Evolutionary conservation across 192 early-diverging fungal genomes (phyloP), one percentile per base, ranked within the genome.

Genomic region (Cladochytrium replicatum): DNA sequence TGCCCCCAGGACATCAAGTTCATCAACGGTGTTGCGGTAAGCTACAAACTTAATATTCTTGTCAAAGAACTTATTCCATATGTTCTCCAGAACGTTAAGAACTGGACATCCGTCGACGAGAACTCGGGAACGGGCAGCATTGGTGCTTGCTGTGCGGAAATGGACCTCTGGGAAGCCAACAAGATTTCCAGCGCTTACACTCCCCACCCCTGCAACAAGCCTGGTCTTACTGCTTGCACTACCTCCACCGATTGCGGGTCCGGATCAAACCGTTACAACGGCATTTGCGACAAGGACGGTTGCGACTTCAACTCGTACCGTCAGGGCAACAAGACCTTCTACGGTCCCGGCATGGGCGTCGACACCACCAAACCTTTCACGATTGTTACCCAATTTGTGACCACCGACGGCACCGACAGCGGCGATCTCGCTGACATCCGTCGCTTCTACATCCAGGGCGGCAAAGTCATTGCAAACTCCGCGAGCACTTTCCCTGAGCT

Each of bases 91-190:
- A 66, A 66, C 55, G 21, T 54, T 29, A 17, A 37, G 54, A 41
- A 26, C 42, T 7, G 17, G 50, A 22, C 32, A 4, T 8, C 48
- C 6, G 30, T 9, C 48, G 46, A 54, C 49, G 6, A 23, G 31
- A 55, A 56, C 52, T n/a, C 30, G 9, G 51, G 51, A n/a, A 55
- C 4, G 9, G 54, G 59, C 29, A 4, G 39, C 13, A 22, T 40
- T 4, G 58, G 59, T 15, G 30, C 48, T 27, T 66, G 64, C 49
- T 68, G 52, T n/a, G 17, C 32, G 15, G 64, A 66, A 41, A 52
- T 66, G 58, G 64, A 66, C 45, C 25, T 66, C 24, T 66, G 64
- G 64, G 64, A 66, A 43, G 61, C 64, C n/a, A 66, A 66, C 51
- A 51, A 19, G 5, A 31, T 66, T 2, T 34, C 45, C 26, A 29